Percentiles rank a stretch among this genome's conserved stretches.
Conservation (phyloP, 2,329 filamentous ascomycete genomes). For the Penicillium freii region DNA sequence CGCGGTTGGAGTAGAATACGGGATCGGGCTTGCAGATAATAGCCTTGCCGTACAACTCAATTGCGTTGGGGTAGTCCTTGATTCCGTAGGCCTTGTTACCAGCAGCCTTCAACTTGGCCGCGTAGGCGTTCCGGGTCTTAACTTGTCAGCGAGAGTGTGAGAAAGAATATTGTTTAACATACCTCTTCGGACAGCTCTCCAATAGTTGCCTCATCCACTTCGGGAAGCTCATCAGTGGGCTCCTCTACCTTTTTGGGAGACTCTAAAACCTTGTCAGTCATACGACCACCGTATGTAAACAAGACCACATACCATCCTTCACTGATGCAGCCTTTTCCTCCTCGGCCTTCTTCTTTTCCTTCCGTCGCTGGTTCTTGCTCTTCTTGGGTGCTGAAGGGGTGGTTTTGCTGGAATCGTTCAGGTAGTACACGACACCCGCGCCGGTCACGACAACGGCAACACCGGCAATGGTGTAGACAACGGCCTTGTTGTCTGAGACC, state of each 20-base stretch:
- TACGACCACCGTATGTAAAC: background rate
- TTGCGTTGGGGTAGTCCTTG: conserved; percentile 91
- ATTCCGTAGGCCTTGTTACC: conserved; percentile 95
- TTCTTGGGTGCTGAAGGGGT: conserved; percentile 55
- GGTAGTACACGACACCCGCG: conserved; percentile 90
- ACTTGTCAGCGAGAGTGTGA: conserved; percentile 12
- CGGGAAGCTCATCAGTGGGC: conserved; percentile 64
- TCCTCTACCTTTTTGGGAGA: conserved; percentile 50
- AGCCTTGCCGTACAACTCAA: conserved; percentile 91
- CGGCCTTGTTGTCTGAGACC: conserved; percentile 92
- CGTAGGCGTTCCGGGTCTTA: conserved; percentile 79
- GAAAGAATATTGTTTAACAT: conserved; percentile 14
- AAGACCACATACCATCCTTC: conserved; percentile 36
- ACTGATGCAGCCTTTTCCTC: conserved; percentile 51
- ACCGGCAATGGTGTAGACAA: conserved; percentile 94
- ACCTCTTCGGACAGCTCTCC: conserved; percentile 50
- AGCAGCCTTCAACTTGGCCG: conserved; percentile 86
- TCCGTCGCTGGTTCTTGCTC: conserved; percentile 87
- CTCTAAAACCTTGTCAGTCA: conserved; percentile 27
- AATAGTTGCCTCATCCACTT: conserved; percentile 54
- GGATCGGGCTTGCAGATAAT: conserved; percentile 96
- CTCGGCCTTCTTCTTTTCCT: conserved; percentile 59
- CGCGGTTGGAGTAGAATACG: conserved; percentile 98
- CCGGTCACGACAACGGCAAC: conserved; percentile 88
- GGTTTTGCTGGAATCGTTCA: conserved; percentile 55